Base-by-base conservation (phyloP, 148 eudicot genomes). In the Polygonum maritimum region DNA sequence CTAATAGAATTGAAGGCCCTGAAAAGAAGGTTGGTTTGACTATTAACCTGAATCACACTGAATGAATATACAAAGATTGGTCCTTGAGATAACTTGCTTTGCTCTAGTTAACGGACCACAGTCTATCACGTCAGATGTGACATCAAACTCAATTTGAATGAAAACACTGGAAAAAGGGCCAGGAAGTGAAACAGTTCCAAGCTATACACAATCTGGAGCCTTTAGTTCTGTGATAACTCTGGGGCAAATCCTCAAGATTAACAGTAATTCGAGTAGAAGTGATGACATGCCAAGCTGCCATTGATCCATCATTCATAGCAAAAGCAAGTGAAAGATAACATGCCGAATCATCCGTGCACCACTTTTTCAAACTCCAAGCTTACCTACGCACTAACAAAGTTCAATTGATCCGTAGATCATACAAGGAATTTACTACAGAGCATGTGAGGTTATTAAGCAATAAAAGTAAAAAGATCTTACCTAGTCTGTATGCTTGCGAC, bases 401-500 rank as follows among this genome's bases (percentile, higher is more conserved):
- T 54, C 69, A 7, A 13, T 10, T 60, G 15, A 60, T 31, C 69
- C 8, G 35, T 22, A 58, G 67, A 18, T 0, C 58, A 54, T 54
- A 4, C 22, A 54, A n/a, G 60, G 22, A 21, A 19, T 18, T 49
- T 15, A 49, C 55, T 49, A 15, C n/a, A 15, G 4, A 7, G 21
- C 58, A 18, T 18, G 58, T 5, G 16, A 16, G 21, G n/a, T 54
- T 18, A 18, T 18, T 21, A 60, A 11, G 38, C 69, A 7, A 35
- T 60, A 60, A 31, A 60, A 26, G 69, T 22, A 67, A 1, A 21
- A 67, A 35, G 21, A 36, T 14, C 19, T 16, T 67, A 67, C 45
- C 1, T 67, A 67, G 45, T 38, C 71, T 2, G 65, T 76, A 82
- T 86, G 86, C 69, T 81, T 87, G 71, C 69, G 78, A 75, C 92